Evolutionary conservation across 176 grass and related monocot species (phyloP).

Genomic region (Ananas comosus): DNA sequence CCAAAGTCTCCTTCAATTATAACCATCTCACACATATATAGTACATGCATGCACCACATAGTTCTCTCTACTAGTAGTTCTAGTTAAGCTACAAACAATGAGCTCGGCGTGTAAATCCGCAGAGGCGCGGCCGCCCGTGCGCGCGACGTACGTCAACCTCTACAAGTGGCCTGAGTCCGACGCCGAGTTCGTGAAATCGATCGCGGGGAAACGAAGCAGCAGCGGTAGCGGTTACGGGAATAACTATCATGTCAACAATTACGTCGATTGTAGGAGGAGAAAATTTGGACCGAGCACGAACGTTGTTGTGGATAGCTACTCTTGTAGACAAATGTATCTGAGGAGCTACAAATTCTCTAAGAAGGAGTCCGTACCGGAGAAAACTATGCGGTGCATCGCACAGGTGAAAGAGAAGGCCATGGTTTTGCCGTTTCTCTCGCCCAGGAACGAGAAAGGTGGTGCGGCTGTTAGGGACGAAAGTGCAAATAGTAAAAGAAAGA

Average conservation of each 20-base stretch:
- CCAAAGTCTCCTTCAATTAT: conserved; percentile 31
- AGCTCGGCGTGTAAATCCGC: conserved; percentile 56
- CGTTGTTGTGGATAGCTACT: conserved; percentile 85
- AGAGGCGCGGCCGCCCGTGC: conserved; percentile 41
- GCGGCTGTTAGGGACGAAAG: background rate
- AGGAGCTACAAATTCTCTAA: conserved; percentile 97
- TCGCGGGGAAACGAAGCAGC: conserved; percentile 30
- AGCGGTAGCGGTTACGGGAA: background rate
- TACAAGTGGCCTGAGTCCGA: conserved; percentile 99
- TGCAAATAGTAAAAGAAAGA: background rate
- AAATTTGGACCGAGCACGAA: conserved; percentile 5
- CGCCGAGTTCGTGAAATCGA: conserved; percentile 74
- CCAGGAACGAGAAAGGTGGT: background rate
- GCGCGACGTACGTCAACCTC: conserved; percentile 69
- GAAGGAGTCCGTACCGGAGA: conserved; percentile 74
- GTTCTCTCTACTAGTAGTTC: background rate
- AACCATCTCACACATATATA: background rate
- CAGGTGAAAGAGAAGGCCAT: conserved; percentile 47
- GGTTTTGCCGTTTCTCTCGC: conserved; percentile 41
- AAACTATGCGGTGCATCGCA: conserved; percentile 61
- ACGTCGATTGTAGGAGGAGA: conserved; percentile 12
- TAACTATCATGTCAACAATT: no score
- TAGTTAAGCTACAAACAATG: conserved; percentile 24
- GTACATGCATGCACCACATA: background rate
- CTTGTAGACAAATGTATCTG: conserved; percentile 88